Percentiles rank a stretch among this genome's conserved stretches.
These are phyloP conservation scores for Nannochloris sp. DNA, from an alignment of 139 green algal species.

Conservation along the genomic window DNA sequence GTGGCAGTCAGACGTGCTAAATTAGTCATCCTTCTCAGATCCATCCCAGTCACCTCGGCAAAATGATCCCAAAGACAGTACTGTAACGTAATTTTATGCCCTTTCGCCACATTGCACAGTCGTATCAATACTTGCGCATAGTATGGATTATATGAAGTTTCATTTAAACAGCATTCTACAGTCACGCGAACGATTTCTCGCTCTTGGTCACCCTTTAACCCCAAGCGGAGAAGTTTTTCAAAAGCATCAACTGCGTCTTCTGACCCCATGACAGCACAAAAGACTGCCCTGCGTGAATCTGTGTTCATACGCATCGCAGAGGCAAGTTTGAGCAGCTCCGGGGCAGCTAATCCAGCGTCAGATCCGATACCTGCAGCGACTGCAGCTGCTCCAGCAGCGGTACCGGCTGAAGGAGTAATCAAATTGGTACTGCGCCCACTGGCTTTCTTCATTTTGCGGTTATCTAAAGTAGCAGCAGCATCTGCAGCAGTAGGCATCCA, in stretches of 20 bases:
- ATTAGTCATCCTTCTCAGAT: constrained; percentile 38
- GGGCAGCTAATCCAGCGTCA: constrained; percentile 1
- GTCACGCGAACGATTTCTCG: constrained; percentile 68
- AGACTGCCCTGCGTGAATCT: constrained; percentile 44
- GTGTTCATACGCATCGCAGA: constrained; percentile 62
- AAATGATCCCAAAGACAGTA: constrained; percentile 81
- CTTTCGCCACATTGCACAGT: constrained; percentile 43
- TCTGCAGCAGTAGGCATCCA: constrained; percentile 48
- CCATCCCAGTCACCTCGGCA: constrained; percentile 36
- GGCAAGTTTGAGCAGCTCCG: constrained; percentile 56
- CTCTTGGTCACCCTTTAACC: constrained; percentile 71
- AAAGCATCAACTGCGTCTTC: constrained; percentile 65
- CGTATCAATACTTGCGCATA: constrained; percentile 56
- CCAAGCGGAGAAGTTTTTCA: constrained; percentile 67
- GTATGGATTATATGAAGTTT: constrained; percentile 68
- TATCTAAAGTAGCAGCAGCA: not conserved
- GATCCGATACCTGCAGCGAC: not conserved
- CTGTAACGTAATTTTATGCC: constrained; percentile 59
- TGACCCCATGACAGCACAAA: constrained; percentile 72
- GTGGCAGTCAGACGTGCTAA: constrained; percentile 34
- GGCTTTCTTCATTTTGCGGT: too few relatives aligned
- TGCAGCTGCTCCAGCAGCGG: too few relatives aligned
- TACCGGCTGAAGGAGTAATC: not conserved
- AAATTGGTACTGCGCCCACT: too few relatives aligned
- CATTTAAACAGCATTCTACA: constrained; percentile 73